Base-by-base conservation (phyloP, 352 stramenopile genomes). In the Phytophthora pluvialis region DNA sequence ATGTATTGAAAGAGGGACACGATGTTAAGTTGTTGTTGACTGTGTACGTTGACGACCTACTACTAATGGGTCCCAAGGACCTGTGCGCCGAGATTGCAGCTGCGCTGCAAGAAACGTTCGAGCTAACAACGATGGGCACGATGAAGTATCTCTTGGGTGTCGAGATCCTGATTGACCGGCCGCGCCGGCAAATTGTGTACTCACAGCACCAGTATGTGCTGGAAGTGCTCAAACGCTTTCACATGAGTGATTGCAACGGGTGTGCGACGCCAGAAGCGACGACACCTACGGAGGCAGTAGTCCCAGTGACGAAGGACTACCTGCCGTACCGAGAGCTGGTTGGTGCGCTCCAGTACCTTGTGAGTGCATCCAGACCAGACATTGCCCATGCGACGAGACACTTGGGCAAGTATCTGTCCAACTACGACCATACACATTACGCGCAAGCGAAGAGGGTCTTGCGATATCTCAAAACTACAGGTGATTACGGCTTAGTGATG, bases 271-370 rank as follows among this genome's bases (percentile, higher is more conserved):
- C 46, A 35, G 47, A 65, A 29, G 47, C 47, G 5, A 59, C 47
- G 9, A 26, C 38, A 15, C 10, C 8, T 13, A 35, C 28, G 1
- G 46, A 28, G 13, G 47, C 13, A 5, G 5, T 25, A 16, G 1
- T 40, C 13, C 47, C 31, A 16, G 47, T 13, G 5, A 39, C 29
- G 4, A 46, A 15, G 5, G 47, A 50, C 5, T 64, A 49, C 26
- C 46, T 57, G 12, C 45, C 49, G 4, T 62, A 56, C 21, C 42
- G 49, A 21, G 49, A 66, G 29, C 29, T 71, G 32, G 48, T 66
- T 4, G 42, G 49, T 15, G 63, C 55, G n/a, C 28, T 63, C 2
- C 35, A 62, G 26, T 62, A 59, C 26, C 35, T 71, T 4, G 49
- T 55, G 5, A 49, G n/a, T 3, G 40, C 40, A 8, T 47, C 18